These are phyloP conservation scores for Gynostemma pentaphyllum DNA, from an alignment of 306 rosid species.

Conservation along the genomic window DNA sequence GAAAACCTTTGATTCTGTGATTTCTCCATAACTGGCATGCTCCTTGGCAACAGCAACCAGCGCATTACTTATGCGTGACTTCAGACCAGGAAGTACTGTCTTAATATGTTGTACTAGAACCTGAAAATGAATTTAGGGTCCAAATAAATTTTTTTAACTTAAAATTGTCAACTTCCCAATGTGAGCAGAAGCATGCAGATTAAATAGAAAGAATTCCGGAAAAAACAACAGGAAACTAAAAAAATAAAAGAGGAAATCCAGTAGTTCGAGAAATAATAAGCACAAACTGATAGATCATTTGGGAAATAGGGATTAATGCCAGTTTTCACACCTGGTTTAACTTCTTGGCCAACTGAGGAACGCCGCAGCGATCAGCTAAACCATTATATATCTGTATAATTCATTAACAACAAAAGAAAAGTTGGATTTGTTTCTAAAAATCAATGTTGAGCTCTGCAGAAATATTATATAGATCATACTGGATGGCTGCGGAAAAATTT, in stretches of 20 bases:
- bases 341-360: slow-evolving; percentile 25
- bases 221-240: neutral
- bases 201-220: neutral
- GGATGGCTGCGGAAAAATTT: slow-evolving; percentile 20
- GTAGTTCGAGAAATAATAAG: neutral
- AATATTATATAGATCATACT: slow-evolving; percentile 10
- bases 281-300: neutral
- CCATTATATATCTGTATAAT: slow-evolving; percentile 20
- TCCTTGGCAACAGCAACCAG: slow-evolving; percentile 16
- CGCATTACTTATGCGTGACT: slow-evolving; percentile 22
- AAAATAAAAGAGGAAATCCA: neutral
- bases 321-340: slow-evolving; percentile 24
- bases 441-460: slow-evolving; percentile 3
- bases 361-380: slow-evolving; percentile 21
- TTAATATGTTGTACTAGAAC: slow-evolving; percentile 35
- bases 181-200: neutral
- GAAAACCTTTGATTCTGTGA: slow-evolving; percentile 23
- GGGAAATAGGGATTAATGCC: neutral
- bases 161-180: neutral
- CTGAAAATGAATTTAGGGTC: slow-evolving; percentile 3
- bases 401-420: neutral
- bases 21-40: slow-evolving; percentile 21
- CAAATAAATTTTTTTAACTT: neutral
- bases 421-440: neutral
- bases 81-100: slow-evolving; percentile 27